Conservation (phyloP, 1,284 basidiomycete genomes). For the Puccinia coronata region DNA sequence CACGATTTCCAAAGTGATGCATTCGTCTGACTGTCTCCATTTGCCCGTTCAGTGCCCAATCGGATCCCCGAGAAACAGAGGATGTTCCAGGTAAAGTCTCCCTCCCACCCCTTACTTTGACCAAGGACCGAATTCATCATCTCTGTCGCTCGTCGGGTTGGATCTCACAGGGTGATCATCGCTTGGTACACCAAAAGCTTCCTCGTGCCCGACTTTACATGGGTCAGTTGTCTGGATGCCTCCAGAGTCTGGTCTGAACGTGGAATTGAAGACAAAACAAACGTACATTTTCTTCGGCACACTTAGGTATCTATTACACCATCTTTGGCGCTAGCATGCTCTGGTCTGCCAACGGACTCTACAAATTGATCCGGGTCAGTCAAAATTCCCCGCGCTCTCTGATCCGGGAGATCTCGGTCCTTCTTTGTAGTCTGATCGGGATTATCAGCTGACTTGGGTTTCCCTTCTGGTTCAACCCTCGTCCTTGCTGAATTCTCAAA, state of each 20-base stretch:
- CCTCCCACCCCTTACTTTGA: background rate
- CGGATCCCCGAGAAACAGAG: conserved; percentile 49
- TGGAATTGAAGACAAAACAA: background rate
- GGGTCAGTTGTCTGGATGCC: conserved; percentile 50
- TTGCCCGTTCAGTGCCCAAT: conserved; percentile 25
- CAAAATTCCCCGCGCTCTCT: background rate
- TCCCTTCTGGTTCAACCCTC: background rate
- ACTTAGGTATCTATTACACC: conserved; percentile 42
- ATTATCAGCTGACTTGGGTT: background rate
- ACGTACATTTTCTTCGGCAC: background rate
- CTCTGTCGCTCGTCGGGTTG: background rate
- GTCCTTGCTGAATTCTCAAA: background rate
- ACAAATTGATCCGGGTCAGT: conserved; percentile 46
- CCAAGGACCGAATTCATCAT: background rate
- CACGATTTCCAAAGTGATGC: too few species aligned
- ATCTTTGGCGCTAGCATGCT: conserved; percentile 39
- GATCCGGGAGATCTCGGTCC: background rate
- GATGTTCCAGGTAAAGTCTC: conserved; percentile 37
- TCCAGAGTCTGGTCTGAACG: too few species aligned
- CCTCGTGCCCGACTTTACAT: conserved; percentile 55
- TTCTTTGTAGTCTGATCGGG: background rate
- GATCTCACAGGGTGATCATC: conserved; percentile 51
- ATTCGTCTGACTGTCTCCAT: background rate
- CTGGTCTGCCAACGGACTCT: conserved; percentile 36
- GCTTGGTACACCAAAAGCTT: conserved; percentile 55